Percentiles rank a stretch among this genome's conserved stretches.
phyloP scores from a whole-genome alignment of 306 rosid species.

The Sphenostylis stenocarpa region DNA sequence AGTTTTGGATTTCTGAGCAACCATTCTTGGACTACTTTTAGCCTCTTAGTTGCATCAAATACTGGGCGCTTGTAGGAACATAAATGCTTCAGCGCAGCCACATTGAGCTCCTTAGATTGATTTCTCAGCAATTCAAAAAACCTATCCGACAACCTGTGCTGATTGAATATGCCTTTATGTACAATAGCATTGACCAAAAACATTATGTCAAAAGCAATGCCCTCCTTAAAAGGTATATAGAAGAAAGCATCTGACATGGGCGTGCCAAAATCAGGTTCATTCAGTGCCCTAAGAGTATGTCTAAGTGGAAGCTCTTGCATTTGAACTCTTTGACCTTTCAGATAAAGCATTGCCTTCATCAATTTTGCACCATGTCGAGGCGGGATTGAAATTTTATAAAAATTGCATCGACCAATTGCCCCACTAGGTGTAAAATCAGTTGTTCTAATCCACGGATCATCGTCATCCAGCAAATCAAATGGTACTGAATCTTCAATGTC shows the following conservation, averaged over 20 bases:
- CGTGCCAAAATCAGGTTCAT: constrained; percentile 67
- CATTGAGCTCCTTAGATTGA: constrained; percentile 60
- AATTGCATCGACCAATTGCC: constrained; percentile 78
- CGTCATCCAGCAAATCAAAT: constrained; percentile 75
- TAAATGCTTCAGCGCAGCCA: constrained; percentile 80
- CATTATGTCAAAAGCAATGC: constrained; percentile 60
- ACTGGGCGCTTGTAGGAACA: constrained; percentile 61
- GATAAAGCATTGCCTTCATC: constrained; percentile 53
- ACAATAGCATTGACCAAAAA: constrained; percentile 69
- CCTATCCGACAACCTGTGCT: constrained; percentile 53
- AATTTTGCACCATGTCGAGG: constrained; percentile 72
- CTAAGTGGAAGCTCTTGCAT: constrained; percentile 38
- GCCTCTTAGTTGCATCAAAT: constrained; percentile 58
- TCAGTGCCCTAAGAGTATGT: constrained; percentile 40
- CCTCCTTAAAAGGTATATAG: constrained; percentile 45
- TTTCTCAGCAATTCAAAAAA: constrained; percentile 62
- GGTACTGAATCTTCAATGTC: constrained; percentile 62
- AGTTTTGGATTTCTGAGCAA: constrained; percentile 67
- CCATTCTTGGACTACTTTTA: constrained; percentile 72
- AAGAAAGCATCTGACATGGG: constrained; percentile 59
- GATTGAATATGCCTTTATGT: constrained; percentile 73
- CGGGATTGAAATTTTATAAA: constrained; percentile 66
- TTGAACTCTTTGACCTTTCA: constrained; percentile 55
- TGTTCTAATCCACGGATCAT: constrained; percentile 93
- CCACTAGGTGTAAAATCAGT: constrained; percentile 90